Evolutionary conservation across 2,329 filamentous ascomycete species (phyloP).

Genomic region (Coniochaeta sp.): DNA sequence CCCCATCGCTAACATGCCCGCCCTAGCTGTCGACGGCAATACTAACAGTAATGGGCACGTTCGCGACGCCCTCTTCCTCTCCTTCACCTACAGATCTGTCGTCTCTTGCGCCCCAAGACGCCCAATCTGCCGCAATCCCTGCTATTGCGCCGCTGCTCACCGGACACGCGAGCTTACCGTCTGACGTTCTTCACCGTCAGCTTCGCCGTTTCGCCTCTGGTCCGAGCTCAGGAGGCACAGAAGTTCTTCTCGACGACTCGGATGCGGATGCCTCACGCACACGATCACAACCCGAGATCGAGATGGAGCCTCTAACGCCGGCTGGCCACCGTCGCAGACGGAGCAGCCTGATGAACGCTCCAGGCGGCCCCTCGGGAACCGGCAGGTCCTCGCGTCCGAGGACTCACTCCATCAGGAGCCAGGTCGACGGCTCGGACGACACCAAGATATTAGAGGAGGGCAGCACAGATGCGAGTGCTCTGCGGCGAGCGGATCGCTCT

Average conservation of each 20-base stretch:
- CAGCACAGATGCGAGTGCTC: slow-evolving; percentile 9
- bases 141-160: neutral
- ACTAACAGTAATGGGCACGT: neutral
- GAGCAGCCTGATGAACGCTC: slow-evolving; percentile 43
- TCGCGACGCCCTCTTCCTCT: neutral
- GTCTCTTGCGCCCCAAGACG: neutral
- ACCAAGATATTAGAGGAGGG: slow-evolving; percentile 40
- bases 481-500: slow-evolving; percentile 12
- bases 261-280: slow-evolving; percentile 2
- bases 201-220: neutral
- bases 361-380: slow-evolving; percentile 14
- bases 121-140: neutral
- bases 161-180: neutral
- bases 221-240: neutral
- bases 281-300: slow-evolving; percentile 32
- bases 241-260: neutral
- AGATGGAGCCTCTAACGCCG: slow-evolving; percentile 46
- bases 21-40: neutral
- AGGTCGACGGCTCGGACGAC: slow-evolving; percentile 26
- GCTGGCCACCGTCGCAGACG: slow-evolving; percentile 47
- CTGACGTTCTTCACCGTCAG: neutral
- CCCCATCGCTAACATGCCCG: neutral
- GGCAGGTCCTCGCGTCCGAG: slow-evolving; percentile 17
- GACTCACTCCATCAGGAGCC: slow-evolving; percentile 19
- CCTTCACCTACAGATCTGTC: neutral